These are phyloP conservation scores for Cytospora piceae DNA, from an alignment of 2,329 filamentous ascomycete species.

Conservation along the genomic window DNA sequence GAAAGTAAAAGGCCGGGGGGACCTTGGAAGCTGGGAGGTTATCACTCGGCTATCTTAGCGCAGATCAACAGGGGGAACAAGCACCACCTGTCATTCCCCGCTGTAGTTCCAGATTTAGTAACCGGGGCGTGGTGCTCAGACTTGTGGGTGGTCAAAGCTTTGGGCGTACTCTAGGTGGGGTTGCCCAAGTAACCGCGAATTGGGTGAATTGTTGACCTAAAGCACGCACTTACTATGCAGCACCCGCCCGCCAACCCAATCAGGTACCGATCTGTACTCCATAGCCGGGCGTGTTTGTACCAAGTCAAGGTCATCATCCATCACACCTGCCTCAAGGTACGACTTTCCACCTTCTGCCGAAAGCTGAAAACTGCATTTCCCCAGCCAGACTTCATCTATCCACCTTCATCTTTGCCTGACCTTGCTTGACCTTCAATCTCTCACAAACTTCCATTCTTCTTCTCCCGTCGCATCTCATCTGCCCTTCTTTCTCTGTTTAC, in stretches of 20 bases:
- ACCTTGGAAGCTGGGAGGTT: neutral
- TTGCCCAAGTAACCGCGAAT: slow-evolving; percentile 3
- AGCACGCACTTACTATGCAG: slow-evolving; percentile 3
- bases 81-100: neutral
- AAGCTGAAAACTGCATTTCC: neutral
- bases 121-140: neutral
- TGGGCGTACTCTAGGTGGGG: neutral
- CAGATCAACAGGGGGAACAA: slow-evolving; percentile 1
- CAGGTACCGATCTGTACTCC: neutral
- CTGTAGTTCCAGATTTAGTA: neutral
- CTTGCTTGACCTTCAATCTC: neutral
- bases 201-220: neutral
- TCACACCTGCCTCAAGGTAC: neutral
- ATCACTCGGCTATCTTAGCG: slow-evolving; percentile 3
- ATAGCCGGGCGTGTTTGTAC: neutral
- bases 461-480: neutral
- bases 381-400: neutral
- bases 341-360: slow-evolving; percentile 1
- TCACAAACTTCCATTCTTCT: neutral
- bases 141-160: neutral
- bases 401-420: neutral
- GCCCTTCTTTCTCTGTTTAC: slow-evolving; percentile 7
- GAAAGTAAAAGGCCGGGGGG: neutral
- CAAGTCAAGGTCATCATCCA: neutral
- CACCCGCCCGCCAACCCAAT: neutral